phyloP scores from a whole-genome alignment of 2,329 filamentous ascomycete species.

The Diaporthe sp. region DNA sequence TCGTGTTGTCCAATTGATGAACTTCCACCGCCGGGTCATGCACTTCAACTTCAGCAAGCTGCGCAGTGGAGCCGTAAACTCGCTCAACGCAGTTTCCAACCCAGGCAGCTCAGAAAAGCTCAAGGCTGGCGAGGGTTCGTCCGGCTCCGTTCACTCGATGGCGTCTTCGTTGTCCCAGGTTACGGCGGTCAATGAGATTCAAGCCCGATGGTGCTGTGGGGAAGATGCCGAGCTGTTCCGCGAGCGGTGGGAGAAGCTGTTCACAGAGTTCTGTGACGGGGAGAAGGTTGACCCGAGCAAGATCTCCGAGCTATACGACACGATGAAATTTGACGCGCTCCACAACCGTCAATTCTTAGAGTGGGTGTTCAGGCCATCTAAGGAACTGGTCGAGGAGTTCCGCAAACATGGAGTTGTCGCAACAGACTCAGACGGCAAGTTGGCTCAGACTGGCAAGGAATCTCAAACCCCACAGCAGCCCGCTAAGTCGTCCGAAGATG shows the following conservation, averaged over 20 bases:
- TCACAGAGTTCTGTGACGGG: slow-evolving; percentile 93
- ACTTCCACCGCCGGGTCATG: slow-evolving; percentile 96
- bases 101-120: slow-evolving; percentile 57
- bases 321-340: slow-evolving; percentile 98
- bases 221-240: slow-evolving; percentile 95
- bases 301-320: slow-evolving; percentile 97
- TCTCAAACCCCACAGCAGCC: slow-evolving; percentile 48
- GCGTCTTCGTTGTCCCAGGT: slow-evolving; percentile 67
- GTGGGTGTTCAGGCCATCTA: slow-evolving; percentile 94
- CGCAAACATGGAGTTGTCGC: slow-evolving; percentile 53
- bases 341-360: slow-evolving; percentile 97
- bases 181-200: slow-evolving; percentile 76
- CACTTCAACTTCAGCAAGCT: slow-evolving; percentile 90
- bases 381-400: slow-evolving; percentile 80
- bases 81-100: slow-evolving; percentile 67
- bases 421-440: slow-evolving; percentile 46
- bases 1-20: slow-evolving; percentile 95
- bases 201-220: slow-evolving; percentile 94
- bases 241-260: slow-evolving; percentile 98
- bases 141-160: slow-evolving; percentile 46
- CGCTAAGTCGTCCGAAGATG: slow-evolving; percentile 49
- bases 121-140: slow-evolving; percentile 50
- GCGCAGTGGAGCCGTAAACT: slow-evolving; percentile 72
- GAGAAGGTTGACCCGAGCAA: slow-evolving; percentile 99
- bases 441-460: slow-evolving; percentile 45